These are phyloP conservation scores for Podosphaera fusca DNA, from an alignment of 2,329 filamentous ascomycete species.

Conservation along the genomic window DNA sequence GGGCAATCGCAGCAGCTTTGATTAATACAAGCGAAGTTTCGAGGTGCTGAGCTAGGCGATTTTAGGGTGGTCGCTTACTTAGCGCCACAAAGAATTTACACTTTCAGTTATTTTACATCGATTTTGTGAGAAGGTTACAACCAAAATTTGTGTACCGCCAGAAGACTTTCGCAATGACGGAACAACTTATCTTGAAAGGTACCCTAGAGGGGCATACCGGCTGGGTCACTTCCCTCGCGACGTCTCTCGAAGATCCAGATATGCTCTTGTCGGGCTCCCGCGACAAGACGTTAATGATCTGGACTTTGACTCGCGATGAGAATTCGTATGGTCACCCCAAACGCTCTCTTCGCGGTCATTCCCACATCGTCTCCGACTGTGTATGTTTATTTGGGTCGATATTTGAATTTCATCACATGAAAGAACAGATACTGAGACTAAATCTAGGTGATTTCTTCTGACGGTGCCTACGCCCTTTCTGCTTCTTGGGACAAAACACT, in stretches of 20 bases:
- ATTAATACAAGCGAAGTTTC: background rate
- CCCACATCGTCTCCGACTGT: constrained; percentile 99
- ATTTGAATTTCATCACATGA: constrained; percentile 2
- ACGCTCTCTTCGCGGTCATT: constrained; percentile 95
- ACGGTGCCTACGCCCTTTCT: constrained; percentile 96
- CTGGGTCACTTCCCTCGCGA: constrained; percentile 97
- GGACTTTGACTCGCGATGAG: constrained; percentile 98
- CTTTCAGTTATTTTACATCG: background rate
- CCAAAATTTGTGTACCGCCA: constrained; percentile 5
- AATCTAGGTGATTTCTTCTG: constrained; percentile 84
- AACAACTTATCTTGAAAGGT: constrained; percentile 55
- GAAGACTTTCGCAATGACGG: constrained; percentile 15
- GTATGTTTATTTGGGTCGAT: constrained; percentile 35
- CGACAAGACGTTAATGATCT: constrained; percentile 99
- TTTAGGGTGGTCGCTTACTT: background rate
- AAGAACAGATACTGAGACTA: constrained; percentile 18
- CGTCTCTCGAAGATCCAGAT: constrained; percentile 99
- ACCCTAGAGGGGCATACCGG: constrained; percentile 98
- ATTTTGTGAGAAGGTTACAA: no score
- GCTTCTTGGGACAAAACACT: constrained; percentile 99
- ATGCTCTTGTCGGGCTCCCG: constrained; percentile 95
- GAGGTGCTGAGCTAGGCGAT: background rate
- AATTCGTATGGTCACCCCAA: constrained; percentile 97
- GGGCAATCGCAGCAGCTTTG: no score
- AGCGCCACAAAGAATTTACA: background rate